phyloP scores from a whole-genome alignment of 31 red algal species.

The Asparagopsis taxiformis region DNA sequence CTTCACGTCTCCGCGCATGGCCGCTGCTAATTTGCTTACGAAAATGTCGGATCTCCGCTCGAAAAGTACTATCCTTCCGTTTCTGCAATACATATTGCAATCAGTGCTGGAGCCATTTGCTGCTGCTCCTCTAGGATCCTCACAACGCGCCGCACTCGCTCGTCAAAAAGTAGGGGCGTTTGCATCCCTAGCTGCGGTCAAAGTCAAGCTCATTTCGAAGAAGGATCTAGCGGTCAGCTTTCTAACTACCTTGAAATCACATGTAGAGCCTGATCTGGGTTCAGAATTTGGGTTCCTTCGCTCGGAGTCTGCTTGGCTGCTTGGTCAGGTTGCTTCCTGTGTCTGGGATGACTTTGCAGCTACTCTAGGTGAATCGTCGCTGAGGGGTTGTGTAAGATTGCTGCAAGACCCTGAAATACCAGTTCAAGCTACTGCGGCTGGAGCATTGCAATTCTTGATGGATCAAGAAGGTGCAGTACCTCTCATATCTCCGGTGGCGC shows the following conservation, averaged over 20 bases:
- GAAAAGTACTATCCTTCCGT: conserved; percentile 71
- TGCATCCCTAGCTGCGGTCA: conserved; percentile 61
- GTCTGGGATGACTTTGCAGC: conserved; percentile 53
- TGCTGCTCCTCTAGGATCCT: conserved; percentile 30
- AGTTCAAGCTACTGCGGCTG: conserved; percentile 69
- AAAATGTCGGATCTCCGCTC: conserved; percentile 54
- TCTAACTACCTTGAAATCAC: conserved; percentile 31
- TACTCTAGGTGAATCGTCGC: conserved; percentile 29
- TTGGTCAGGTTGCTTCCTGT: conserved; percentile 65
- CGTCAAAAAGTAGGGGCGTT: conserved; percentile 77
- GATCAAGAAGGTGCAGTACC: conserved; percentile 23
- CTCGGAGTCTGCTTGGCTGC: conserved; percentile 60
- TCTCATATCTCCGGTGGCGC: conserved; percentile 35
- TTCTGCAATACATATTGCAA: conserved; percentile 44
- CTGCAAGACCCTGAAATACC: conserved; percentile 66
- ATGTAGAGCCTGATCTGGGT: conserved; percentile 61
- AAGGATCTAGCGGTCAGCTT: conserved; percentile 30
- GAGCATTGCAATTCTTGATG: conserved; percentile 57
- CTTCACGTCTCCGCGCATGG: conserved; percentile 73
- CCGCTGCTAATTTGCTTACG: conserved; percentile 58
- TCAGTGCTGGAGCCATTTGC: conserved; percentile 50
- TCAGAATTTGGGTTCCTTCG: conserved; percentile 58
- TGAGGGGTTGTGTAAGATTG: conserved; percentile 38
- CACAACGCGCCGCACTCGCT: conserved; percentile 25
- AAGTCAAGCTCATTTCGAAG: conserved; percentile 57